These are phyloP conservation scores for Corchorus capsularis DNA, from an alignment of 345 rosid genomes.

Conservation along the genomic window DNA sequence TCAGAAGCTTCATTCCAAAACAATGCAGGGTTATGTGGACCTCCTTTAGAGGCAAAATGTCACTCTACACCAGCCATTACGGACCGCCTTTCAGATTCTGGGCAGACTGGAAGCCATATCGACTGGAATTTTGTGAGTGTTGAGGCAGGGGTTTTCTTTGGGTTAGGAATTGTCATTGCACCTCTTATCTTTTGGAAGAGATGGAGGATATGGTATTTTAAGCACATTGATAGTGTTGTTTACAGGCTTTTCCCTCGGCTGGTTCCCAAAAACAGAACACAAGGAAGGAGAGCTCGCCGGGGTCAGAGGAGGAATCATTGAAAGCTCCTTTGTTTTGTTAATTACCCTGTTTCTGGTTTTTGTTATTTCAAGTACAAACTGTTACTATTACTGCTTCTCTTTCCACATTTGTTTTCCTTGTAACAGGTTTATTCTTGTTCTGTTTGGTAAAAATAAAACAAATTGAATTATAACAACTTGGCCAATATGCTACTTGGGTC, in stretches of 20 bases:
- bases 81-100: not conserved
- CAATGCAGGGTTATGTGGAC: constrained; percentile 36
- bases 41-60: constrained; percentile 14
- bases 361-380: not conserved
- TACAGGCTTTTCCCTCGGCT: not conserved
- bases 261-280: not conserved
- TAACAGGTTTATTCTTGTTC: too few species aligned
- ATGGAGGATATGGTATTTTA: constrained; percentile 16
- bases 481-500: too few species aligned
- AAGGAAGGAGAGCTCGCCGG: not conserved
- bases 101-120: not conserved
- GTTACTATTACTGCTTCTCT: too few species aligned
- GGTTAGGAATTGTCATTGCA: not conserved
- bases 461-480: too few species aligned
- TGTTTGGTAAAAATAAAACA: too few species aligned
- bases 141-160: constrained; percentile 8
- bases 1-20: constrained; percentile 15
- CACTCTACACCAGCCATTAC: not conserved
- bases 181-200: constrained; percentile 12
- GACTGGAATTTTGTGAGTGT: not conserved
- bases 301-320: not conserved
- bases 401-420: too few species aligned
- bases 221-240: not conserved
- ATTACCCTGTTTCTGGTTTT: not conserved
- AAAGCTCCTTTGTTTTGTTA: not conserved